Conservation (phyloP, 2,329 filamentous ascomycete genomes). For the Madurella fahalii region DNA sequence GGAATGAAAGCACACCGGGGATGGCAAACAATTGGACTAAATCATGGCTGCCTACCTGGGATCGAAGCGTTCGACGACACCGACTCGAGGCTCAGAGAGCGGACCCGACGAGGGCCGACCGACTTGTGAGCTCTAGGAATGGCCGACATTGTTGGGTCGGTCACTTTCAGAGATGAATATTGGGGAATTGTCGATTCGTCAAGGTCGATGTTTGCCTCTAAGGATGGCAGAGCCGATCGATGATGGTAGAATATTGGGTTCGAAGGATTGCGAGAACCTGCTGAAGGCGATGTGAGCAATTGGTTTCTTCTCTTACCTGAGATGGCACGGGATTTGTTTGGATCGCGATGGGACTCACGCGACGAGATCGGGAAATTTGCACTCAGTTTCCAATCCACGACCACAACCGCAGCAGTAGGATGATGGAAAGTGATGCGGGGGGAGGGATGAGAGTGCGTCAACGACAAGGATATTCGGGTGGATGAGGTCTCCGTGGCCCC, state of each 20-base stretch:
- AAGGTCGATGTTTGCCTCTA: not conserved
- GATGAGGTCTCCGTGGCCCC: not conserved
- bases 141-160: conserved; percentile 10
- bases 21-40: not conserved
- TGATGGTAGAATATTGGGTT: too few species aligned
- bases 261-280: too few species aligned
- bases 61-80: not conserved
- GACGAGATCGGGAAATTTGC: not conserved
- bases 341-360: not conserved
- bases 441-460: not conserved
- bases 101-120: conserved; percentile 4
- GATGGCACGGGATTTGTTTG: too few species aligned
- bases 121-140: conserved; percentile 8
- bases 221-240: not conserved
- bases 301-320: too few species aligned
- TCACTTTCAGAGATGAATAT: not conserved
- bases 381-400: not conserved
- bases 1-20: not conserved
- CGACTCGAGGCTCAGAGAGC: conserved; percentile 11
- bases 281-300: too few species aligned
- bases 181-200: not conserved
- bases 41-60: conserved; percentile 3
- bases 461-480: not conserved
- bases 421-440: not conserved
- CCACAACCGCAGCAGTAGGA: not conserved